Percentiles rank a stretch among this genome's conserved stretches.
These are phyloP conservation scores for Vigna nakashimae DNA, from an alignment of 306 rosid species.

Conservation along the genomic window DNA sequence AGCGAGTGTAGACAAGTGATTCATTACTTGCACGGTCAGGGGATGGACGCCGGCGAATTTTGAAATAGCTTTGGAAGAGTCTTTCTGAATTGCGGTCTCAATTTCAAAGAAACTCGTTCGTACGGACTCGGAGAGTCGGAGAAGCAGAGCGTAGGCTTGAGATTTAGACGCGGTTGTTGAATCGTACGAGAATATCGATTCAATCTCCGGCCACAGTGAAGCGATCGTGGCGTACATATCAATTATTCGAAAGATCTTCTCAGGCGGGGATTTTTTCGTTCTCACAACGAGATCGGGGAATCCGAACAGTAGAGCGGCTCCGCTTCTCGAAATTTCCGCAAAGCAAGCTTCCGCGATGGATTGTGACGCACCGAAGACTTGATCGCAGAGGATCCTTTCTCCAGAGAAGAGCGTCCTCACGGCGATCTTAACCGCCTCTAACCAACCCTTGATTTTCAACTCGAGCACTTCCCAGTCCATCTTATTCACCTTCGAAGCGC, in stretches of 20 bases:
- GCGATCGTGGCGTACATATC: slow-evolving; percentile 21
- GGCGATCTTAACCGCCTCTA: slow-evolving; percentile 21
- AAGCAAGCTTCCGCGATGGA: slow-evolving; percentile 18
- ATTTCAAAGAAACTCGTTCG: background rate
- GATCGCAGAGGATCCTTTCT: slow-evolving; percentile 29
- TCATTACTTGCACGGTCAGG: background rate
- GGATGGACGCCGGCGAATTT: slow-evolving; percentile 16
- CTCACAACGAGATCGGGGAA: slow-evolving; percentile 10
- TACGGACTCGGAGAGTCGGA: slow-evolving; percentile 10
- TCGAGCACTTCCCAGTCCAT: slow-evolving; percentile 3
- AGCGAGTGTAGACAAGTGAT: background rate
- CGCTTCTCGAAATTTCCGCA: slow-evolving; percentile 14
- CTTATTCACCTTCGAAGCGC: slow-evolving; percentile 1
- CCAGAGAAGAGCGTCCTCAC: slow-evolving; percentile 24
- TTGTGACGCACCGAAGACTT: background rate
- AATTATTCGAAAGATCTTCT: background rate
- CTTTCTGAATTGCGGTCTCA: slow-evolving; percentile 4
- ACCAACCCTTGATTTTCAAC: slow-evolving; percentile 18
- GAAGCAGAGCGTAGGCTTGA: background rate
- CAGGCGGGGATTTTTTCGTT: slow-evolving; percentile 6
- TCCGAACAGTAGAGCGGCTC: background rate
- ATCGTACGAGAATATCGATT: slow-evolving; percentile 12
- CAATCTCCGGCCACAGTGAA: slow-evolving; percentile 24
- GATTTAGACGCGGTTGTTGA: background rate
- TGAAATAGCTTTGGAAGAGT: slow-evolving; percentile 15